Evolutionary conservation across 2,329 filamentous ascomycete genomes (phyloP), one percentile per base, ranked within the genome.

Genomic region (Fusarium devonianum): DNA sequence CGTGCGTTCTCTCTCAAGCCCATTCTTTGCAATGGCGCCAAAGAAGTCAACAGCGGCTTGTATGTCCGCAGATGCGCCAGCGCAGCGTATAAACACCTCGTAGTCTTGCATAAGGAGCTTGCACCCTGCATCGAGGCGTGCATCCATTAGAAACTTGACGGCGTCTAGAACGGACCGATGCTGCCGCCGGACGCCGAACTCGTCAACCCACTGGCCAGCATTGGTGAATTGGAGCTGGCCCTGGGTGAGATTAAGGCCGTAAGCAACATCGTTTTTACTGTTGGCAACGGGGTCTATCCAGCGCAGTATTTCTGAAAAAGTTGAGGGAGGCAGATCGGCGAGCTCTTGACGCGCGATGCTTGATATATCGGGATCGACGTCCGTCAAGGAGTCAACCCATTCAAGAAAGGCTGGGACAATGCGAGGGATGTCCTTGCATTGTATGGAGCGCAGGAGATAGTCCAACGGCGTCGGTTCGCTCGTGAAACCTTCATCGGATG

Each of bases 231-330:
- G 66, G 6, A 68, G 71, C 63, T 73, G 78, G 58, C 68, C 77
- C 11, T 60, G 47, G 4, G 69, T 58, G 40, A 81, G 67, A 12
- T 64, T 55, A 13, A 77, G 52, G 12, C 75, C 72, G 25, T 77
- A 65, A 9, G 72, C 70, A 4, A 75, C 66, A 64, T 87, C 85
- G 14, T 83, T 66, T 10, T 78, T 69, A 14, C 70, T 66, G 13
- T 84, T 69, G 16, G 69, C 63, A 4, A 80, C 62, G 0, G 88
- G 86, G 48, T 89, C 84, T 7, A 92, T 69, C 5, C 78, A 75
- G 23, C 79, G 78, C 21, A 92, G 67, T 8, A 88, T 78, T 55
- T 88, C 84, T 2, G 84, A 82, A 63, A 91, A 85, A 1, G 78
- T 78, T 1, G 78, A 73, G 2, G 75, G 68, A 0, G 86, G 77